These are phyloP conservation scores for Colletotrichum cordylinicola DNA, from an alignment of 2,329 filamentous ascomycete genomes.

Conservation along the genomic window DNA sequence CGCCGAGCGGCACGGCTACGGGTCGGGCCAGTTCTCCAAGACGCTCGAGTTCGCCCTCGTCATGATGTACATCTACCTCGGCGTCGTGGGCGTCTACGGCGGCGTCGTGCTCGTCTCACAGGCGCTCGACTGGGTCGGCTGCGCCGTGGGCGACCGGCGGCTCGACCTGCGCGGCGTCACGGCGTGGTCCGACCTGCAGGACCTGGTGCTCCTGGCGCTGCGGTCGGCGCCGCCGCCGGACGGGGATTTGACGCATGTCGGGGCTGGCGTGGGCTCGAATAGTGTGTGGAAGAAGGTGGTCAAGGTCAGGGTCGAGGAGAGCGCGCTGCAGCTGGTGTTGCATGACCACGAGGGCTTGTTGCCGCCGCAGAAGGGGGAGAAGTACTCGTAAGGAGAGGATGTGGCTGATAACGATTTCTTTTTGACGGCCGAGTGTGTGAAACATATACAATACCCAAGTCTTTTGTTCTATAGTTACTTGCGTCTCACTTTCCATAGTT, in stretches of 20 bases:
- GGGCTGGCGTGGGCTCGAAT: neutral
- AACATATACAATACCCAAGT: neutral
- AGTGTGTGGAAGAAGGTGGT: neutral
- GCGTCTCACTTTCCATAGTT: neutral
- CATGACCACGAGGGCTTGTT: neutral
- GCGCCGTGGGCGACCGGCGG: neutral
- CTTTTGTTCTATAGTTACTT: neutral
- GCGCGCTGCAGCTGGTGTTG: neutral
- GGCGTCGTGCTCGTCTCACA: neutral
- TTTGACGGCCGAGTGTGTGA: neutral
- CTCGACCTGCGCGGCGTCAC: neutral
- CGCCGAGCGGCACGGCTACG: neutral
- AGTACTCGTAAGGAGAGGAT: neutral
- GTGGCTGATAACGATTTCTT: neutral
- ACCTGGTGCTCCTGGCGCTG: neutral
- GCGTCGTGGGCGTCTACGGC: neutral
- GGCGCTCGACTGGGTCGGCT: neutral
- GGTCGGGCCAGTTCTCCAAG: neutral
- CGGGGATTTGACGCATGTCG: neutral
- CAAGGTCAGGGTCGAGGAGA: neutral
- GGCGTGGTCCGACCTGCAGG: neutral
- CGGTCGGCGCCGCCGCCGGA: neutral
- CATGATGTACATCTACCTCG: conserved; percentile 9
- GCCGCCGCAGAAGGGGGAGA: neutral
- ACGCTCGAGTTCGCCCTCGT: conserved; percentile 1